These are phyloP conservation scores for Exserohilum rostratum DNA, from an alignment of 2,329 filamentous ascomycete species.

Conservation along the genomic window DNA sequence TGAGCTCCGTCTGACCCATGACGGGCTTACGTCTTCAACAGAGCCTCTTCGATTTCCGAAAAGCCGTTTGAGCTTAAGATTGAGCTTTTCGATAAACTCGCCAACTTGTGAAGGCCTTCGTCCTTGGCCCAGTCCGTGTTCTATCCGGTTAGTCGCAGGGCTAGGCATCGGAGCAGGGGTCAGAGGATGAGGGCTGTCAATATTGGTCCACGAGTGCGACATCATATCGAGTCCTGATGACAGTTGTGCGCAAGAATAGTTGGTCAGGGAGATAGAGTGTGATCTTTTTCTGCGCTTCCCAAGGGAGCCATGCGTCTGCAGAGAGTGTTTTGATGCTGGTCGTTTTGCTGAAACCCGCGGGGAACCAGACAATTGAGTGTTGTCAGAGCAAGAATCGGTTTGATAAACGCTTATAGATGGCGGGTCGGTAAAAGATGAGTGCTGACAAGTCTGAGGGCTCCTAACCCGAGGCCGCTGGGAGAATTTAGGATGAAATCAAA, in stretches of 20 bases:
- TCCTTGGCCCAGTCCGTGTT: not conserved
- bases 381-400: not conserved
- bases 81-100: constrained; percentile 9
- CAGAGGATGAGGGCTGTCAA: constrained; percentile 1
- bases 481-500: not conserved
- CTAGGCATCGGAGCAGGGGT: constrained; percentile 4
- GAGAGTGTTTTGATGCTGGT: constrained; percentile 4
- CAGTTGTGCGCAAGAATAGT: not conserved
- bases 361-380: not conserved
- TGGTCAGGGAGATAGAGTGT: not conserved
- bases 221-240: not conserved
- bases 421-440: not conserved
- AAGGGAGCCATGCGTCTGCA: constrained; percentile 2
- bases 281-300: constrained; percentile 5
- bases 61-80: not conserved
- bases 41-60: constrained; percentile 10
- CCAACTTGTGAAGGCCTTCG: constrained; percentile 7
- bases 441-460: not conserved
- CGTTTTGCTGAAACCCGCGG: not conserved
- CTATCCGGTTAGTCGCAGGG: not conserved
- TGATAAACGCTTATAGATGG: not conserved
- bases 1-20: not conserved
- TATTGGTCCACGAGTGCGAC: constrained; percentile 1
- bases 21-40: not conserved
- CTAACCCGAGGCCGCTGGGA: not conserved